These are phyloP conservation scores for Agroathelia rolfsii DNA, from an alignment of 1,284 basidiomycete species.

Conservation along the genomic window DNA sequence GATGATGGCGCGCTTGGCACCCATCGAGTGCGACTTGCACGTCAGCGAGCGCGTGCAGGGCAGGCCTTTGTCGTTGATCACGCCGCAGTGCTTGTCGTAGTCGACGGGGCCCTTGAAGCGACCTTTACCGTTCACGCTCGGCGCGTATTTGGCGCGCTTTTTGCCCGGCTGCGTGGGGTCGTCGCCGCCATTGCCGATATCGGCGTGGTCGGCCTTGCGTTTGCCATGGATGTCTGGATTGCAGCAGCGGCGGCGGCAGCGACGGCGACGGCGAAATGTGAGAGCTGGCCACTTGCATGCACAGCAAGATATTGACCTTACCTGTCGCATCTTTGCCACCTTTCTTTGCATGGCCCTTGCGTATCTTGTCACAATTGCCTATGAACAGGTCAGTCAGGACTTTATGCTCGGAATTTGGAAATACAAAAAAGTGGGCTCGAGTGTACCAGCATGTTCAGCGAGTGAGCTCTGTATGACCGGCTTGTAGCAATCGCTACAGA, in stretches of 20 bases:
- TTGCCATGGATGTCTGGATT: constrained; percentile 48
- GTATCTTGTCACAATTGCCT: constrained; percentile 58
- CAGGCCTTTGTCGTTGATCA: constrained; percentile 91
- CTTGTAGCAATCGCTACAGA: constrained; percentile 72
- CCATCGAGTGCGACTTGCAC: constrained; percentile 98
- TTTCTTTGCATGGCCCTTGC: constrained; percentile 46
- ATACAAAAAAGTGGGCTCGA: constrained; percentile 2
- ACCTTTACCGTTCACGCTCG: constrained; percentile 66
- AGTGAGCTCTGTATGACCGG: constrained; percentile 68
- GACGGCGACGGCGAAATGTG: background rate
- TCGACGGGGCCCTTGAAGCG: constrained; percentile 81
- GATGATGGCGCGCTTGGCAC: constrained; percentile 86
- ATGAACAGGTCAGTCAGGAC: constrained; percentile 19
- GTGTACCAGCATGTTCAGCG: constrained; percentile 65
- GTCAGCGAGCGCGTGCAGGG: constrained; percentile 96
- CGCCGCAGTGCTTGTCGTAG: constrained; percentile 91
- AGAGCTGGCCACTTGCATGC: background rate
- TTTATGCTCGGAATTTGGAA: constrained; percentile 21
- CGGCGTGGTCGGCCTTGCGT: constrained; percentile 60
- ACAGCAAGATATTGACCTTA: constrained; percentile 26
- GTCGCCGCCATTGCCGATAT: constrained; percentile 52
- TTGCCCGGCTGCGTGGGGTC: constrained; percentile 51
- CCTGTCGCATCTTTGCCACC: constrained; percentile 41
- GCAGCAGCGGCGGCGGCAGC: too few relatives aligned
- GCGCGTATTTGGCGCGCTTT: constrained; percentile 65